A percentile compares a stretch with the other conserved stretches of the same genome.
Conservation (phyloP, 2,329 filamentous ascomycete genomes). For the Gliomastix tumulicola region DNA sequence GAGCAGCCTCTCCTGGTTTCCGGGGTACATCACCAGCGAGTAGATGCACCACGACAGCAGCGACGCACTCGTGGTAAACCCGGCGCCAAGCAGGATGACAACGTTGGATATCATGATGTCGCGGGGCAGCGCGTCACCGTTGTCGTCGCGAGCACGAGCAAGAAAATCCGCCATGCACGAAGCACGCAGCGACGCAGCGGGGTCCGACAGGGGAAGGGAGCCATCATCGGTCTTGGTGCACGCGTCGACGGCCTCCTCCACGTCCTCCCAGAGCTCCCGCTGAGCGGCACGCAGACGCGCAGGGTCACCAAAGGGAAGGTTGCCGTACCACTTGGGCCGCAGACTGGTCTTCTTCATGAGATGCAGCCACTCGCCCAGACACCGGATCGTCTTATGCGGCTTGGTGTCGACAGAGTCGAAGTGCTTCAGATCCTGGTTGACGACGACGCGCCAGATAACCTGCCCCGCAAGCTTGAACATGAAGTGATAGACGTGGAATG, state of each 20-base stretch:
- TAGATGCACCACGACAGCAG: conserved; percentile 54
- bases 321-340: conserved; percentile 44
- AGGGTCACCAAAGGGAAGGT: conserved; percentile 51
- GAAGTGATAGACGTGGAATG: conserved; percentile 41
- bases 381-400: conserved; percentile 40
- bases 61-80: conserved; percentile 53
- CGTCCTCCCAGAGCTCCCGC: conserved; percentile 22
- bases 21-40: conserved; percentile 42
- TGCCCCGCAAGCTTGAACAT: conserved; percentile 42
- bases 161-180: conserved; percentile 37
- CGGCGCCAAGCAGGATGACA: conserved; percentile 47
- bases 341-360: conserved; percentile 52
- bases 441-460: conserved; percentile 33
- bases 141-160: conserved; percentile 42
- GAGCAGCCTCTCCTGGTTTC: conserved; percentile 47
- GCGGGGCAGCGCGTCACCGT: conserved; percentile 45
- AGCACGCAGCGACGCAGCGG: not conserved
- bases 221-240: conserved; percentile 11
- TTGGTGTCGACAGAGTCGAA: conserved; percentile 35
- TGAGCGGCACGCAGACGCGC: conserved; percentile 23
- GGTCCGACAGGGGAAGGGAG: not conserved
- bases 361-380: conserved; percentile 41
- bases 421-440: conserved; percentile 38
- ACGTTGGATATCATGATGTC: conserved; percentile 19
- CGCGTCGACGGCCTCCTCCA: conserved; percentile 27